Evolutionary conservation across 495 filamentous ascomycete genomes (phyloP), one percentile per base, ranked within the genome.

Genomic region (Penicilliopsis zonata): DNA sequence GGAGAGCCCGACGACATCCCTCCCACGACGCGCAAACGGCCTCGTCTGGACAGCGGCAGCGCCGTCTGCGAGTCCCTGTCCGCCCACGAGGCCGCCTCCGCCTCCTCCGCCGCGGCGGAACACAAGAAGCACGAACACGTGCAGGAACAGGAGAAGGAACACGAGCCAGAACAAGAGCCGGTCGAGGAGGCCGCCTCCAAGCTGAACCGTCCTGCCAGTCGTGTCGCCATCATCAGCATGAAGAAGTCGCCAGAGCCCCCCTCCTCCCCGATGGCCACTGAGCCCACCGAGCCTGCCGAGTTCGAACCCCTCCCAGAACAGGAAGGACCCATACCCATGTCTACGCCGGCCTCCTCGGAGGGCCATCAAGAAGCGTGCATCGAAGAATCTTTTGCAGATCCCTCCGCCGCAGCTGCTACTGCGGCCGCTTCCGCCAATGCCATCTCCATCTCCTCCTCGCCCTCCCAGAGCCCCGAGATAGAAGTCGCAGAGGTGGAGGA

Each of bases 161-260:
- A n/a, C n/a, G n/a, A n/a, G n/a, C n/a, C n/a, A n/a, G n/a, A n/a
- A n/a, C n/a, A n/a, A n/a, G n/a, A n/a, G n/a, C 27, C 41, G 10
- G 31, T 46, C 23, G 52, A 58, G 29, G 44, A 59, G 36, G 43
- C 54, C 31, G 44, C 47, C 25, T 41, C 50, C 5, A 49, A 57
- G 20, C 46, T 46, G n/a, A 49, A 49, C 18, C 53, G 54, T 28
- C 53, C 60, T 13, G 53, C 65, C 21, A 69, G 57, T 33, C 61
- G 66, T 46, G 63, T 78, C 29, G 74, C 72, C 14, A 75, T 76
- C 52, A 75, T 76, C 52, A 76, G 73, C 38, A 53, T 60, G 51
- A 58, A 67, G 35, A 64, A 62, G 7, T 49, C 61, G 14, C 36
- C 37, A 17, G 64, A 62, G 7, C 50, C 61, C 14, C 36, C 37